These are phyloP conservation scores for Prunus yedoensis DNA, from an alignment of 331 rosid species.

Conservation along the genomic window DNA sequence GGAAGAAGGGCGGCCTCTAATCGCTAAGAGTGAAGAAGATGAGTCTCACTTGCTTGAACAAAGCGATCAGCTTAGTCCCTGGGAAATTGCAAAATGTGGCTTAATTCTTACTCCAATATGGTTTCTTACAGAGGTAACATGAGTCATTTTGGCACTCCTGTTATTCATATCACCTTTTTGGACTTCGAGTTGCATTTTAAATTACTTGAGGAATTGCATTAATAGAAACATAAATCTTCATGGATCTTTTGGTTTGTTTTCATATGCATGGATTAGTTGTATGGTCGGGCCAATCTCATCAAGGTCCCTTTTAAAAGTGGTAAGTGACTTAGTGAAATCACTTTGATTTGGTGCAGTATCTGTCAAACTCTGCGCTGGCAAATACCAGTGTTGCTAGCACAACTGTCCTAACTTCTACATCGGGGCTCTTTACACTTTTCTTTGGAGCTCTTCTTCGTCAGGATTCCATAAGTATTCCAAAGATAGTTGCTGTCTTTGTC, in stretches of 20 bases:
- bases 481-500: conserved; percentile 57
- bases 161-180: conserved; percentile 7
- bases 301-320: background rate
- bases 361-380: conserved; percentile 68
- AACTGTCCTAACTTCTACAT: conserved; percentile 64
- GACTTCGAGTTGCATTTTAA: background rate
- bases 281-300: background rate
- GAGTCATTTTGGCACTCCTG: background rate
- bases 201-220: background rate
- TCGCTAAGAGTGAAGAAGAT: conserved; percentile 32
- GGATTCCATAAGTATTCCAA: conserved; percentile 53
- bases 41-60: conserved; percentile 33
- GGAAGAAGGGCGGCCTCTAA: conserved; percentile 54
- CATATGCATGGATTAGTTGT: background rate
- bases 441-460: conserved; percentile 67
- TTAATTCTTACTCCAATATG: conserved; percentile 65
- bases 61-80: conserved; percentile 32
- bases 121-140: conserved; percentile 74
- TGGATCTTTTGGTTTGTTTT: background rate
- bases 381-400: conserved; percentile 76
- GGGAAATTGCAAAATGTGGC: conserved; percentile 58
- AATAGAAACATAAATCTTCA: background rate
- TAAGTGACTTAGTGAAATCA: conserved; percentile 6
- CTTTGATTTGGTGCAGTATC: conserved; percentile 49
- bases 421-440: conserved; percentile 71